Percentiles rank a stretch among this genome's conserved stretches.
These are phyloP conservation scores for Epichloe glyceriae DNA, from an alignment of 2,329 filamentous ascomycete species.

Conservation along the genomic window DNA sequence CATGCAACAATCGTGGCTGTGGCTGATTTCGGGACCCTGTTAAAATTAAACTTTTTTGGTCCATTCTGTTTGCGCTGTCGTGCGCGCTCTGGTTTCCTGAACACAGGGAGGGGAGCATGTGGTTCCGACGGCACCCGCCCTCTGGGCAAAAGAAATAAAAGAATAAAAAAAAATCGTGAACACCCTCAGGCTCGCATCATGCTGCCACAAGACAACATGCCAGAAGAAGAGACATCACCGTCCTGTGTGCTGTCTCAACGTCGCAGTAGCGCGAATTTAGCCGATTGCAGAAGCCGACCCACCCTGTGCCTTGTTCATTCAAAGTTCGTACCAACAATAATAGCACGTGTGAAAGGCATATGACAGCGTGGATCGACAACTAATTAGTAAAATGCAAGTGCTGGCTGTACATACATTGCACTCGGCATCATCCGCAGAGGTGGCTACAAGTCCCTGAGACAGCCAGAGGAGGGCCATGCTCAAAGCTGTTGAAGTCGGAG, in stretches of 20 bases:
- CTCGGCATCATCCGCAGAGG: slow-evolving; percentile 2
- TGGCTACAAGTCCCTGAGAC: not conserved
- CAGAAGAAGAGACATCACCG: too few species aligned
- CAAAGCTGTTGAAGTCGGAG: not conserved
- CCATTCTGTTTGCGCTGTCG: not conserved
- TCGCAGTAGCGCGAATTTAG: too few species aligned
- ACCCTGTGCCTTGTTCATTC: too few species aligned
- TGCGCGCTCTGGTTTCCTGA: not conserved
- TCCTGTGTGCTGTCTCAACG: too few species aligned
- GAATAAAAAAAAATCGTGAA: too few species aligned
- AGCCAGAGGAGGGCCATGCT: not conserved
- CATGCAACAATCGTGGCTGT: not conserved
- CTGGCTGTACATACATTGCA: not conserved
- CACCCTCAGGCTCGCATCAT: too few species aligned
- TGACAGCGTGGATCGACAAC: not conserved
- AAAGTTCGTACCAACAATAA: not conserved
- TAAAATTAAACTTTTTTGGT: not conserved
- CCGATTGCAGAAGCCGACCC: too few species aligned
- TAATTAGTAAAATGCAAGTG: not conserved
- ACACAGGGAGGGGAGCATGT: not conserved
- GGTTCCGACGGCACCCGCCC: too few species aligned
- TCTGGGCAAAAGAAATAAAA: not conserved
- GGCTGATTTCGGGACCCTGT: not conserved
- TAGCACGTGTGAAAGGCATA: not conserved
- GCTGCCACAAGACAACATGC: too few species aligned